Evolutionary conservation across 2,329 filamentous ascomycete species (phyloP), one percentile per base, ranked within the genome.

Genomic region (Ophiobolus disseminans): DNA sequence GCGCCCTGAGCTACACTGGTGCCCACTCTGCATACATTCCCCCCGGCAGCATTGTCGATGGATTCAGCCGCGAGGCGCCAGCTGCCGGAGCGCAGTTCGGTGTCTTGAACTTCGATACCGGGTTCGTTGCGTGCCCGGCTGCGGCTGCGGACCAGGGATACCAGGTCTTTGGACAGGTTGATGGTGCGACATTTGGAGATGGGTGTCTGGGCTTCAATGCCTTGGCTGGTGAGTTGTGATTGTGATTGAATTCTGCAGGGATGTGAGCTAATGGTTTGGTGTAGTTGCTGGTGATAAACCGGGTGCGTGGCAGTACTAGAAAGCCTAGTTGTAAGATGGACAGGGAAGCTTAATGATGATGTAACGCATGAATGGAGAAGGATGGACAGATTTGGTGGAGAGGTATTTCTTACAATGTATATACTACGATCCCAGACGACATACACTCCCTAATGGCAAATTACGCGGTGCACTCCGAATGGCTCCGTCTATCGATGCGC

Each of bases 1-100:
- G 85, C 5, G 73, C 77, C 8, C 67, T 88, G 47, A 74, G 76
- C 45, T 88, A 82, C 72, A 83, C 83, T 0, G 53, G 62, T 16
- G 76, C 84, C 0, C 83, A 87, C 72, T 85, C 82, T 0, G 70
- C 68, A 2, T 72, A 62, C 46, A 78, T 80, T 4, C 83, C 84
- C 0, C 53, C 69, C 0, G 84, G 82, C 8, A 79, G 82, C 6
- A 67, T 78, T 28, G 43, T 72, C 13, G 79, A 78, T 1, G 79
- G 80, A 20, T 86, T 86, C 72, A 64, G 45, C 14, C 74, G 72
- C 58, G 48, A 53, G 16, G 50, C 51, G 3, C 48, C 60, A 1
- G 21, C 46, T 2, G 52, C 58, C 34, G 53, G 53, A 16, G 53
- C 60, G 25, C 44, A 10, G 16, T 66, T 68, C 23, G 70, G 70